Base-by-base conservation (phyloP, 495 filamentous ascomycete species). In the Xylaria castorea region DNA sequence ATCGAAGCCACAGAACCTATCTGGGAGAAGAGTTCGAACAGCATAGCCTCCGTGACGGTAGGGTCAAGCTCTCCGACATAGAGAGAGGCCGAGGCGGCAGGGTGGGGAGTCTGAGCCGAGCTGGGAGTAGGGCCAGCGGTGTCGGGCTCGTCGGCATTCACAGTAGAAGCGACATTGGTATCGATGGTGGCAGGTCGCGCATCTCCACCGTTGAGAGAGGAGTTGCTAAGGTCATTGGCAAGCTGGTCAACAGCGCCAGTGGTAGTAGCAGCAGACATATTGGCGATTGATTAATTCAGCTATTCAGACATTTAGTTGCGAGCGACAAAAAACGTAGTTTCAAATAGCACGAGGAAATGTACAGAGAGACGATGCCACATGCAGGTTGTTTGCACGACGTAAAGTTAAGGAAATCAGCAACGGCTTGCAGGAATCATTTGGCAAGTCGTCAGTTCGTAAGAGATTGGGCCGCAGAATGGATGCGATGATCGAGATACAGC, bases 1-100 rank as follows among this genome's bases (percentile, higher is more conserved):
- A 99, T 99, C 64, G 96, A 99, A 75, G 96, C 96, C 79, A 99
- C 96, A 81, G 97, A 94, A 78, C 96, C 96, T 82, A 99, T 98
- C 83, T 95, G 95, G 72, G 96, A 98, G 90, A 99, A 99, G 40
- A 99, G 93, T 90, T 99, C 97, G 84, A 98, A 99, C 81, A 99
- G 94, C 96, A 99, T 99, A 75, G 96, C 96, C 89, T 99, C 96
- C 69, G 96, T 99, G 80, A 99, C 96, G 65, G 93, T 94, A 70
- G 92, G 90, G 84, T 99, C 96, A 75, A 99, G 93, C 86, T 99
- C 96, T 82, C 96, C 96, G 75, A 99, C 96, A 81, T 99, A 99
- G 78, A 99, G 93, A 46, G 96, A 99, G 69, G 97, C 96, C 51
- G 96, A 98, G 70, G 93, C 93, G 84, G 96, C 93, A 55, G 89